Evolutionary conservation across 805 yeast species (phyloP).

Genomic region (Barnettozyma sucrosica): DNA sequence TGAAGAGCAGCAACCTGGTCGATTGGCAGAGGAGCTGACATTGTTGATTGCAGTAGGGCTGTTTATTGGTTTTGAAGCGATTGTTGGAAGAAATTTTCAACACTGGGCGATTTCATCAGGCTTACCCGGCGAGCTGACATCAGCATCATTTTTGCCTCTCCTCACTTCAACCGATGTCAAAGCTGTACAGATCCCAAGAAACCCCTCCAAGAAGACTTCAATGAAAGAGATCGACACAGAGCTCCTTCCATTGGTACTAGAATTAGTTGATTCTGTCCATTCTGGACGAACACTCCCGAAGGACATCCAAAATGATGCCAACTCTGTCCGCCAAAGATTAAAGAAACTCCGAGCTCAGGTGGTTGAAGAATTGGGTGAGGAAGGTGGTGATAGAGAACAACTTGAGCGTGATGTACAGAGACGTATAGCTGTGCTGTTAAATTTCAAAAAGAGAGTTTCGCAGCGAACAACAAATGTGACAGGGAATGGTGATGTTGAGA

Average conservation of each 20-base stretch:
- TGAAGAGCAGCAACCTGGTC: conserved; percentile 10
- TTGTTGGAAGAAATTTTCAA: neutral
- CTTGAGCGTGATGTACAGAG: conserved; percentile 1
- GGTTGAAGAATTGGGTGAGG: conserved; percentile 5
- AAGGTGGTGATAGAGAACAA: conserved; percentile 4
- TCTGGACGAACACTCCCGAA: conserved; percentile 36
- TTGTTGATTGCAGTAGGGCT: neutral
- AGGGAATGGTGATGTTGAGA: neutral
- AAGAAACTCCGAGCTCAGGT: conserved; percentile 2
- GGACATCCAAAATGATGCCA: conserved; percentile 37
- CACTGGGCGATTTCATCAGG: neutral
- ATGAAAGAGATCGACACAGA: conserved; percentile 23
- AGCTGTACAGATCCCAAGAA: neutral
- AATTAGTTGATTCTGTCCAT: conserved; percentile 35
- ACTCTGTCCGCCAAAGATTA: conserved; percentile 28
- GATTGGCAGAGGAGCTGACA: conserved; percentile 12
- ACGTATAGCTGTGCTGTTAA: neutral
- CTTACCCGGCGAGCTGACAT: neutral
- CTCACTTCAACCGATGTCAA: no score
- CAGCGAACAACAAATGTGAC: neutral
- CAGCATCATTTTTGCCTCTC: neutral
- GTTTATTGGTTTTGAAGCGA: neutral
- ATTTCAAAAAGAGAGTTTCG: conserved; percentile 3
- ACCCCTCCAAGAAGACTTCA: no score
- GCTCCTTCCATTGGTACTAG: conserved; percentile 35